phyloP scores from a whole-genome alignment of 2,329 filamentous ascomycete genomes.

The Colletotrichum gigasporum region DNA sequence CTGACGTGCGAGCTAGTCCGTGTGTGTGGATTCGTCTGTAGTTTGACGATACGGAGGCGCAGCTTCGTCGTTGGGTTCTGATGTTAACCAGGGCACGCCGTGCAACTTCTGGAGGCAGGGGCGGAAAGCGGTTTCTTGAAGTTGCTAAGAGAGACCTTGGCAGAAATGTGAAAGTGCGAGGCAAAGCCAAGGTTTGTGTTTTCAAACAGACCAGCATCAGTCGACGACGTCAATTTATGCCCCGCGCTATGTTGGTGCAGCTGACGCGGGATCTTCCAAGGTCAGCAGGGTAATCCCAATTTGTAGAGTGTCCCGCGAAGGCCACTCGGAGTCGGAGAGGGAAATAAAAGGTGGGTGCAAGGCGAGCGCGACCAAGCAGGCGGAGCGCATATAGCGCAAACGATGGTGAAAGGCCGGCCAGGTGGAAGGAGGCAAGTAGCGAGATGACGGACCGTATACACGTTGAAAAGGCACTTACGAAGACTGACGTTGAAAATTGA shows the following conservation, averaged over 20 bases:
- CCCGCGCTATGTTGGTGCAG: background rate
- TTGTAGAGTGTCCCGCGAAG: background rate
- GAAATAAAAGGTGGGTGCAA: slow-evolving; percentile 6
- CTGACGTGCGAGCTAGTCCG: background rate
- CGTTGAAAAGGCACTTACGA: slow-evolving; percentile 2
- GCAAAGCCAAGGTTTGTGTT: slow-evolving; percentile 25
- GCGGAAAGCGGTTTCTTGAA: background rate
- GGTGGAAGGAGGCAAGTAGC: background rate
- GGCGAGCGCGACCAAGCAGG: background rate
- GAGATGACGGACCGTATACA: background rate
- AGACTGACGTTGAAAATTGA: background rate
- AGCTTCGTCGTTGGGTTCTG: background rate
- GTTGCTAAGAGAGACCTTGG: background rate
- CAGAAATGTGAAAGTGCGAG: slow-evolving; percentile 6
- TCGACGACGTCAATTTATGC: slow-evolving; percentile 20
- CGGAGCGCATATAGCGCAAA: background rate
- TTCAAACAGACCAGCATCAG: slow-evolving; percentile 30
- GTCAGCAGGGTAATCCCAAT: slow-evolving; percentile 30
- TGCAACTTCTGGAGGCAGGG: background rate
- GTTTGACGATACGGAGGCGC: background rate
- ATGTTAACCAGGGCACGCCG: background rate
- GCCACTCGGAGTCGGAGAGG: background rate
- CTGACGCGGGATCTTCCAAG: background rate
- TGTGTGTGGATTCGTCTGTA: background rate
- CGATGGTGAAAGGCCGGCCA: background rate